Base-by-base conservation (phyloP, 495 filamentous ascomycete species). In the Talaromyces adpressus region DNA sequence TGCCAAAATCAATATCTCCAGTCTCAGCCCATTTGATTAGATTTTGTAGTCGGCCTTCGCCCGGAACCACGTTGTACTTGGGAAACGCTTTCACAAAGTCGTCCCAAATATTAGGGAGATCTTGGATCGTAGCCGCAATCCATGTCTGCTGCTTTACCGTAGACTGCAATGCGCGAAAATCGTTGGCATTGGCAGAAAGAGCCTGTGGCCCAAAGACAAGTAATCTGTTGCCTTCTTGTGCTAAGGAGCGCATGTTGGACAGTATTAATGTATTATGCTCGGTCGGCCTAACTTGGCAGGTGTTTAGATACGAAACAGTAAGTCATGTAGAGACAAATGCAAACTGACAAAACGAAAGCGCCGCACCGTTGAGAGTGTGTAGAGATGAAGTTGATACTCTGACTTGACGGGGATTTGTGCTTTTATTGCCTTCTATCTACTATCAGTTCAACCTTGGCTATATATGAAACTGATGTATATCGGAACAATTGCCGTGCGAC, bases 121-220 rank as follows among this genome's bases (percentile, higher is more conserved):
- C 56, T 23, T 62, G 36, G 39, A 75, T 63, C 49, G 71, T 68
- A 1, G 72, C 66, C 16, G 72, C 36, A 41, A 73, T 68, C 73
- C 72, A 77, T 20, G 51, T 27, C 25, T 53, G 63, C 8, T 67
- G 60, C 34, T 65, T 59, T 6, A 59, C 67, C 6, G 70, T 65
- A 16, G 63, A 32, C 7, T 70, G 54, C 9, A 66, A 34, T 51
- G 67, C 65, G 45, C 69, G 59, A 23, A 73, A 54, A 12, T 63
- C 60, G n/a, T 65, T 18, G 9, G 16, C 58, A 18, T 62, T 51
- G 32, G 30, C 14, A 25, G 68, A 67, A 14, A 73, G 59, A 20
- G 69, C 65, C 22, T 70, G 67, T 6, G 73, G 63, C 30, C 68
- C 68, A 49, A 70, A 70, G 2, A 70, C 61, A 20, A 70, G 54